Evolutionary conservation across 768 basidiomycete species (phyloP).

Genomic region (Serendipita sp.): DNA sequence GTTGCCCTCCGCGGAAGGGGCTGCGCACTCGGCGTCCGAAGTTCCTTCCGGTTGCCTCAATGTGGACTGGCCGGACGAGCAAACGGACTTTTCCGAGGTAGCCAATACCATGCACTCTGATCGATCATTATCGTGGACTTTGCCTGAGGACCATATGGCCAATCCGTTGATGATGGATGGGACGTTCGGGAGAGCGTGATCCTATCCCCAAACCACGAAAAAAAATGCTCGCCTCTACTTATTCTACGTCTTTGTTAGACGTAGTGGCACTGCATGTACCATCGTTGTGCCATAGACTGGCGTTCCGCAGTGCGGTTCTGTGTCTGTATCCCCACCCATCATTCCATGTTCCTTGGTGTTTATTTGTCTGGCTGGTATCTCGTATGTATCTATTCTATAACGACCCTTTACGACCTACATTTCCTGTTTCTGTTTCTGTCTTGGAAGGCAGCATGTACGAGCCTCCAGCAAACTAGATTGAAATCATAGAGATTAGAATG

Average conservation of each 20-base stretch:
- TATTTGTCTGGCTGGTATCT: not conserved
- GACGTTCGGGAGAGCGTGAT: not conserved
- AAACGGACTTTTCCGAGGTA: not conserved
- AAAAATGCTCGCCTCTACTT: not conserved
- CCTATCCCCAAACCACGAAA: not conserved
- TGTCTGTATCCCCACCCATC: not conserved
- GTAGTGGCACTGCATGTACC: not conserved
- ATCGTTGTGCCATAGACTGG: not conserved
- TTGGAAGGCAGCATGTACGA: not conserved
- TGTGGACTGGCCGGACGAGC: not conserved
- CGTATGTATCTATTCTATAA: not conserved
- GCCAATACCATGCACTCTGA: not conserved
- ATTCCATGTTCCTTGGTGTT: not conserved
- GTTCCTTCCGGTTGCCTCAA: no score
- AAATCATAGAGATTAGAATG: not conserved
- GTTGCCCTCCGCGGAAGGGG: not conserved
- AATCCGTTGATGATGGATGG: not conserved
- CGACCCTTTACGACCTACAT: slow-evolving; percentile 1
- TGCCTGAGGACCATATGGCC: not conserved
- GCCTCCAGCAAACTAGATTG: not conserved
- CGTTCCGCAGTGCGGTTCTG: not conserved
- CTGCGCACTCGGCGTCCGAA: not conserved
- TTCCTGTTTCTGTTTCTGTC: not conserved
- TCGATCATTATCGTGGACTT: not conserved
- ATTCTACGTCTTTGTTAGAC: not conserved